Percentiles rank a stretch among this genome's conserved stretches.
phyloP scores from a whole-genome alignment of 2,329 filamentous ascomycete genomes.

The Phyllosticta citrichinensis region DNA sequence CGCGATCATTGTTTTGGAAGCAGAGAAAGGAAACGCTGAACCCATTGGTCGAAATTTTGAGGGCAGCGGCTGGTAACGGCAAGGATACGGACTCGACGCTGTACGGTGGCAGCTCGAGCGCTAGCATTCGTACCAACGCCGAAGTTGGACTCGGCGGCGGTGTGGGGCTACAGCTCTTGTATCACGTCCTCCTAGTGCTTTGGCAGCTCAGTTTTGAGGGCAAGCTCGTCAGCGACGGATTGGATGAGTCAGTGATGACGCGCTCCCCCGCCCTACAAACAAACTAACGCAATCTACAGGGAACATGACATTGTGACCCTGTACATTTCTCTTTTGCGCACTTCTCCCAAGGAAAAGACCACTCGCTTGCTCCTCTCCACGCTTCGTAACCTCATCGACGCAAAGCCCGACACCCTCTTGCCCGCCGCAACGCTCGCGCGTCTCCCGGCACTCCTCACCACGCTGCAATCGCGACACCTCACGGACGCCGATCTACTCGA shows the following conservation, averaged over 20 bases:
- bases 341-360: slow-evolving; percentile 97
- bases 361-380: slow-evolving; percentile 85
- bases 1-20: slow-evolving; percentile 81
- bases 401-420: slow-evolving; percentile 57
- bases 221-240: slow-evolving; percentile 58
- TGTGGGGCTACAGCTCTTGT: slow-evolving; percentile 84
- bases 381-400: slow-evolving; percentile 74
- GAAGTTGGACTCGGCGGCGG: slow-evolving; percentile 58
- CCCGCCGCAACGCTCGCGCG: slow-evolving; percentile 80
- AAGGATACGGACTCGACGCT: slow-evolving; percentile 56
- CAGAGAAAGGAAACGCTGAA: slow-evolving; percentile 75
- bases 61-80: slow-evolving; percentile 64
- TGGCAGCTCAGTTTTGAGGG: slow-evolving; percentile 96
- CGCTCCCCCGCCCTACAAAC: slow-evolving; percentile 10
- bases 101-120: slow-evolving; percentile 33
- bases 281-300: slow-evolving; percentile 36
- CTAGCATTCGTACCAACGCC: slow-evolving; percentile 53
- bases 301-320: slow-evolving; percentile 88
- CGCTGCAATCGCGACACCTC: slow-evolving; percentile 43
- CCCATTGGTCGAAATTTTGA: slow-evolving; percentile 73
- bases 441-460: slow-evolving; percentile 54
- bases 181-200: slow-evolving; percentile 83
- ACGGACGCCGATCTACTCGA: slow-evolving; percentile 44
- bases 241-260: slow-evolving; percentile 61
- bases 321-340: slow-evolving; percentile 81